These are phyloP conservation scores for Pilaira anomala DNA, from an alignment of 192 early-diverging fungal genomes.

Conservation along the genomic window DNA sequence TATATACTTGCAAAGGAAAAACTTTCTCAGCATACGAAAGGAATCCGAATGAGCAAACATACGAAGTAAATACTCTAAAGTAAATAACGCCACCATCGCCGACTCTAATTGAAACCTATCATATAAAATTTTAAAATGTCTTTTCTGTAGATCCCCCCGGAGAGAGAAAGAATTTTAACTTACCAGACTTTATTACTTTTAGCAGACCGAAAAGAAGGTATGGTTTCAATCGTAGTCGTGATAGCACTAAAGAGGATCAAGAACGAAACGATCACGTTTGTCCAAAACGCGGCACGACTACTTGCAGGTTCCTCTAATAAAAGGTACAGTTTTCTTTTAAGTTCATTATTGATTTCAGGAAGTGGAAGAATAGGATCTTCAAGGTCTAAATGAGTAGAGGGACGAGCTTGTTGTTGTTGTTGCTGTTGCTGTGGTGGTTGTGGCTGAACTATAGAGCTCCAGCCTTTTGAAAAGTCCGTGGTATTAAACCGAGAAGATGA, in stretches of 20 bases:
- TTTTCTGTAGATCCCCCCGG: too few relatives aligned
- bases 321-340: slow-evolving; percentile 62
- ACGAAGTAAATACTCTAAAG: slow-evolving; percentile 67
- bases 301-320: slow-evolving; percentile 80
- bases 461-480: slow-evolving; percentile 2
- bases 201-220: slow-evolving; percentile 64
- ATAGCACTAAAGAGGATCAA: slow-evolving; percentile 71
- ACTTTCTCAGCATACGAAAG: slow-evolving; percentile 54
- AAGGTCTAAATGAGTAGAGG: neutral
- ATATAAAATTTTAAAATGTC: neutral
- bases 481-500: neutral
- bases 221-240: slow-evolving; percentile 77
- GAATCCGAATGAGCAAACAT: slow-evolving; percentile 72
- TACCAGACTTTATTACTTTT: slow-evolving; percentile 53
- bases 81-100: slow-evolving; percentile 67
- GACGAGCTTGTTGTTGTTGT: neutral
- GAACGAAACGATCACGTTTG: slow-evolving; percentile 71
- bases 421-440: neutral
- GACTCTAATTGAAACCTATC: slow-evolving; percentile 21
- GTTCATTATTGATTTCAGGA: slow-evolving; percentile 4
- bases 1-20: slow-evolving; percentile 43
- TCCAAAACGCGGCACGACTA: slow-evolving; percentile 62
- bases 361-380: neutral
- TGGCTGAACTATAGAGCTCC: slow-evolving; percentile 3
- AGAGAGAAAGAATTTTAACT: too few relatives aligned